These are phyloP conservation scores for Backusella tuberculispora DNA, from an alignment of 192 early-diverging fungal species.

Conservation along the genomic window DNA sequence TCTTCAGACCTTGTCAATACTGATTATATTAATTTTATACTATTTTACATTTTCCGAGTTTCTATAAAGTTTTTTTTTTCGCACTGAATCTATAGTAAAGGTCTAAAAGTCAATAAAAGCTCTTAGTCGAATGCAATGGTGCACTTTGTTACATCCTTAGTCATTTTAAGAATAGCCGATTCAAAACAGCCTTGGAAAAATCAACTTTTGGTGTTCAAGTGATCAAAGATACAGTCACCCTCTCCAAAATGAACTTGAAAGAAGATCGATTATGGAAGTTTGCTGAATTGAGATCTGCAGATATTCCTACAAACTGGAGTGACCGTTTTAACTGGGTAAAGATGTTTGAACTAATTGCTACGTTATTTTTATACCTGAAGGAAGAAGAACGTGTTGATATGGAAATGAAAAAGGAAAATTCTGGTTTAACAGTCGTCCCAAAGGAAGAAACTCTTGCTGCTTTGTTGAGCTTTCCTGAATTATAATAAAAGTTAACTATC, in stretches of 20 bases:
- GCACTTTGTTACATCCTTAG: not conserved
- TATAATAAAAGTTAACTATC: no score
- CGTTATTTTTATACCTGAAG: not conserved
- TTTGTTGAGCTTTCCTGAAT: not conserved
- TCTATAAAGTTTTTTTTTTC: no score
- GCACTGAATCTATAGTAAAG: no score
- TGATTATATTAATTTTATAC: no score
- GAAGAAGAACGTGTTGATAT: constrained; percentile 6
- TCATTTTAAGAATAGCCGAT: not conserved
- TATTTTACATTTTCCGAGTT: no score
- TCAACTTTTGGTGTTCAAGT: not conserved
- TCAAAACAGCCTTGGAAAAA: not conserved
- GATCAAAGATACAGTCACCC: not conserved
- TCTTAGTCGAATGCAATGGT: not conserved
- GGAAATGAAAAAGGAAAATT: not conserved
- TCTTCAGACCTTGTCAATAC: no score
- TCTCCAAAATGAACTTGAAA: constrained; percentile 8
- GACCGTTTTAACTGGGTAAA: constrained; percentile 1
- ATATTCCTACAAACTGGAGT: not conserved
- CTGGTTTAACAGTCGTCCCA: not conserved
- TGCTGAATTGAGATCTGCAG: not conserved
- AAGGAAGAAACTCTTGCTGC: constrained; percentile 14
- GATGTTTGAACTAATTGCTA: constrained; percentile 2
- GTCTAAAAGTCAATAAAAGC: no score
- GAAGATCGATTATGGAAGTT: constrained; percentile 3